Conservation (phyloP, 2,329 filamentous ascomycete species). For the Scedosporium apiospermum region DNA sequence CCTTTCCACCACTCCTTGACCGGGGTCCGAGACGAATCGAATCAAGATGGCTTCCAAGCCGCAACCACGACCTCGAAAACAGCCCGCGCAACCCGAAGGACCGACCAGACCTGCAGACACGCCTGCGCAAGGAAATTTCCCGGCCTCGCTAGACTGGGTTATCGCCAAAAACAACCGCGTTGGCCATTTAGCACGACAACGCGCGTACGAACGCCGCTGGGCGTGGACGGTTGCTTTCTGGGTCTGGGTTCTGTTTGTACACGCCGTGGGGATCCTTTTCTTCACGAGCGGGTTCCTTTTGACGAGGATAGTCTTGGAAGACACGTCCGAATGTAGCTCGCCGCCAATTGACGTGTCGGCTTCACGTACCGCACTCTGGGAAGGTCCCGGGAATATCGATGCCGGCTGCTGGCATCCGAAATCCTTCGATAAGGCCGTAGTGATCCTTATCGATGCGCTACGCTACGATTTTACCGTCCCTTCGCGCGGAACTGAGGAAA, state of each 20-base stretch:
- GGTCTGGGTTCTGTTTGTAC: constrained; percentile 60
- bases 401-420: constrained; percentile 93
- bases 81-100: neutral
- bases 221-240: constrained; percentile 58
- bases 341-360: constrained; percentile 51
- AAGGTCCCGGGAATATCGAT: constrained; percentile 32
- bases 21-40: neutral
- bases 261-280: constrained; percentile 74
- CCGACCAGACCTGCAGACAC: neutral
- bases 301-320: constrained; percentile 70
- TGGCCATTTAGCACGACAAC: neutral
- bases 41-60: constrained; percentile 1
- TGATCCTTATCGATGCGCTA: constrained; percentile 85
- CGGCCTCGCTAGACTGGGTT: neutral
- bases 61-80: neutral
- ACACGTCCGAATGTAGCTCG: constrained; percentile 59
- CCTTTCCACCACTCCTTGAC: neutral
- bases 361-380: constrained; percentile 18
- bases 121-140: neutral
- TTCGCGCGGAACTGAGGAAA: constrained; percentile 36
- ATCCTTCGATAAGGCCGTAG: constrained; percentile 82
- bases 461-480: constrained; percentile 96
- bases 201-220: constrained; percentile 40
- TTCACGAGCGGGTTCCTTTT: constrained; percentile 94
- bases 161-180: constrained; percentile 1